Percentiles rank a stretch among this genome's conserved stretches.
Evolutionary conservation across 345 rosid genomes (phyloP).

Genomic region (Gossypium turneri): DNA sequence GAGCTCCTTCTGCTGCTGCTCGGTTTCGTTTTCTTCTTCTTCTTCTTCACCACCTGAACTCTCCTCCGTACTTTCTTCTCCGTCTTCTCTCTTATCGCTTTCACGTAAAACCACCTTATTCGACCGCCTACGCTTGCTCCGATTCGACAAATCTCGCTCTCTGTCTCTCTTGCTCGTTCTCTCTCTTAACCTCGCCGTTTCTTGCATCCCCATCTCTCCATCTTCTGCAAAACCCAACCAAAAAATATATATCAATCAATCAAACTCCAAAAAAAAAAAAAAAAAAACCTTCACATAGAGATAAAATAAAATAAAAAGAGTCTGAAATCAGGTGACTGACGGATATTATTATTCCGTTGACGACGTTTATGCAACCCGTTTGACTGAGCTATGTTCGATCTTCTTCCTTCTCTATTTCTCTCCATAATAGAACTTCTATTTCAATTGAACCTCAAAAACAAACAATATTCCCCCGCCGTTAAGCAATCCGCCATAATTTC

Average conservation of each 20-base stretch:
- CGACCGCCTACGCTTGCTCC: constrained; percentile 39
- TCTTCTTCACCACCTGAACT: constrained; percentile 33
- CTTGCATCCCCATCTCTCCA: constrained; percentile 31
- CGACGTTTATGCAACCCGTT: constrained; percentile 41
- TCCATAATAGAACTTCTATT: constrained; percentile 33
- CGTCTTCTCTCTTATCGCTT: constrained; percentile 27
- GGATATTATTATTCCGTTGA: constrained; percentile 28
- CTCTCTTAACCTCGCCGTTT: constrained; percentile 33
- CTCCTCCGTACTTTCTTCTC: constrained; percentile 41
- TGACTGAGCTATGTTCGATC: constrained; percentile 22
- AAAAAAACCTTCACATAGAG: background rate
- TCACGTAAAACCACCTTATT: constrained; percentile 26
- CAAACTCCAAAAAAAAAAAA: background rate
- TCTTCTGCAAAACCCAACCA: constrained; percentile 6
- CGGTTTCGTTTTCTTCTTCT: constrained; percentile 22
- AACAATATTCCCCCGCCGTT: background rate
- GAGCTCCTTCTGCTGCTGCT: constrained; percentile 8
- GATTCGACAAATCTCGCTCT: constrained; percentile 20
- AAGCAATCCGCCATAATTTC: constrained; percentile 12
- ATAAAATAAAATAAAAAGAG: background rate
- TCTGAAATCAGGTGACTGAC: constrained; percentile 32
- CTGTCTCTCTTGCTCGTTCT: constrained; percentile 27
- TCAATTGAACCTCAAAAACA: background rate
- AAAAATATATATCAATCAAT: background rate
- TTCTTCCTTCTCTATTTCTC: constrained; percentile 40